Base-by-base conservation (phyloP, 1,284 basidiomycete genomes). In the Microbotryum violaceum region DNA sequence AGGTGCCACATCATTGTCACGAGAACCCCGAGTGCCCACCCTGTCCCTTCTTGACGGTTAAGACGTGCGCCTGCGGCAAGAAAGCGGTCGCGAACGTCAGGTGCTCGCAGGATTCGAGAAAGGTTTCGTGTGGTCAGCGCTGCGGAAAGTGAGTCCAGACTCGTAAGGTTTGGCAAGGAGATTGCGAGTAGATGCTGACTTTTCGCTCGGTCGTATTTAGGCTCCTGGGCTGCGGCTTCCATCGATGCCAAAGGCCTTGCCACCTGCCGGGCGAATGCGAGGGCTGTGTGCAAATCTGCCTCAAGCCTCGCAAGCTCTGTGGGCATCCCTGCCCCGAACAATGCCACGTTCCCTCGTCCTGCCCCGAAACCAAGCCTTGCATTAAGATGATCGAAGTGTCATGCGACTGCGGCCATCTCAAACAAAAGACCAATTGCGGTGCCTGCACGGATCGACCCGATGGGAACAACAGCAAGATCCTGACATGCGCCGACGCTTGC, bases 11-110 rank as follows among this genome's bases (percentile, higher is more conserved):
- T 74, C 77, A 79, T 4, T 96, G 92, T 70, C 92, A 96, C 73
- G 86, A 85, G 53, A 74, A 77, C 3, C 73, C 76, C 0, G 73
- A 78, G 0, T 97, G 92, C 73, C 91, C 91, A 0, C 88, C 90
- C 0, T 97, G 92, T 71, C 83, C 85, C 0, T 85, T 85, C 73
- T 77, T 97, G 56, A 85, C 86, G 0, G 79, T 78, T 29, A 91
- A 90, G 74, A 71, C 74, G 2, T 97, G 92, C 72, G 88, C 88
- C 0, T 97, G 92, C 72, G 89, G 89, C 14, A 93, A 92, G 81
- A 87, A 85, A 70, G 77, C 76, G 44, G 79, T 91, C 1, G 78
- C 77, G 68, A 78, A 79, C 66, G 72, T 79, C 5, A 79, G 83
- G 47, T 96, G 91, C 74, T 88, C 89, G 5, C 82, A 87, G 69